A percentile compares a stretch with the other conserved stretches of the same genome.
Conservation (phyloP, 169 alveolate species). For the Eimeria sp. region DNA sequence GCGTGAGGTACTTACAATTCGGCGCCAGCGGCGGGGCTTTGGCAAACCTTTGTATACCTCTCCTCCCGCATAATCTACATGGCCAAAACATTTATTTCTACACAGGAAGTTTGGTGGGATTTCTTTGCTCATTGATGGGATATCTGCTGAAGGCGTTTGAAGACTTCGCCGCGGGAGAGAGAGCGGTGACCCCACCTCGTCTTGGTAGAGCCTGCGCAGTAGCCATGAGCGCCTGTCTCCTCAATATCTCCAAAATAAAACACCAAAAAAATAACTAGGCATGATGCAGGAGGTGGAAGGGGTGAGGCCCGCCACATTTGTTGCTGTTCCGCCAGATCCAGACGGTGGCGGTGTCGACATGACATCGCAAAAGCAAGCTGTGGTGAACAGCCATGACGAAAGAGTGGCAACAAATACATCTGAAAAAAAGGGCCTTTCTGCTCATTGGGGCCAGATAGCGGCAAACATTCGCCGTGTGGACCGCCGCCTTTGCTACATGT, state of each 20-base stretch:
- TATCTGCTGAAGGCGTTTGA: not conserved
- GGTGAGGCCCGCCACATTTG: not conserved
- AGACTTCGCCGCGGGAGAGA: not conserved
- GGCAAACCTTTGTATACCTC: not conserved
- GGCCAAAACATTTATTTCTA: not conserved
- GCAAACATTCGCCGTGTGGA: not conserved
- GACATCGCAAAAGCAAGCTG: conserved; percentile 4
- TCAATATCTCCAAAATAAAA: no score
- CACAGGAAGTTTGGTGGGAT: not conserved
- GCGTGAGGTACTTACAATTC: not conserved
- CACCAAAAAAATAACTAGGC: not conserved
- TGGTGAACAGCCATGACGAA: conserved; percentile 38
- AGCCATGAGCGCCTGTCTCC: conserved; percentile 3
- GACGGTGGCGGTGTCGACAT: not conserved
- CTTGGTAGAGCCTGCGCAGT: conserved; percentile 5
- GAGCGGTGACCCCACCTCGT: conserved; percentile 42
- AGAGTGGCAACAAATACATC: not conserved
- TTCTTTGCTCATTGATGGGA: not conserved
- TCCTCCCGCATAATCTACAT: not conserved
- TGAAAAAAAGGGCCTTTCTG: not conserved
- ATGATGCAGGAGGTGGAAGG: conserved; percentile 26
- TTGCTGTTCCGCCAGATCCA: conserved; percentile 17
- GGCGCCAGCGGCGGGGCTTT: conserved; percentile 10
- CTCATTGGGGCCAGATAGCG: not conserved
- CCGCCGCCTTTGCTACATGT: conserved; percentile 39